phyloP scores from a whole-genome alignment of 139 green algal species.

The Closterium sp. region DNA sequence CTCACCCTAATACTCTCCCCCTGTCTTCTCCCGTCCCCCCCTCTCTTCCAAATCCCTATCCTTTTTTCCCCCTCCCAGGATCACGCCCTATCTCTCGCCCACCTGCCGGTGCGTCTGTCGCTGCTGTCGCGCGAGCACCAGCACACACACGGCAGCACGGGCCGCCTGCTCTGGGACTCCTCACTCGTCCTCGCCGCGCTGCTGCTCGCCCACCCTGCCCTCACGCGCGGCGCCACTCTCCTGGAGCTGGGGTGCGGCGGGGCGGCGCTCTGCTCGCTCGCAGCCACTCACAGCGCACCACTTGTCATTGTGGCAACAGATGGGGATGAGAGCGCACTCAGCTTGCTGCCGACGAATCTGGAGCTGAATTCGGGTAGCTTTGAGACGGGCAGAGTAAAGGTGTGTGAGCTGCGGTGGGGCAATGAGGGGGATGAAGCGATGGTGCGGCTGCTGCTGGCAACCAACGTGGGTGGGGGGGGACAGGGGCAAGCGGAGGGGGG shows the following conservation, averaged over 20 bases:
- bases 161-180: slow-evolving; percentile 45
- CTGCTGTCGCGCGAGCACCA: slow-evolving; percentile 11
- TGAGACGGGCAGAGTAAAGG: slow-evolving; percentile 13
- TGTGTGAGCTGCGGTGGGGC: slow-evolving; percentile 28
- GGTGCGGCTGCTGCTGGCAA: not conserved
- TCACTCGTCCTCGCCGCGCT: slow-evolving; percentile 12
- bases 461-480: not conserved
- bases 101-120: not conserved
- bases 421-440: slow-evolving; percentile 15
- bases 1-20: not conserved
- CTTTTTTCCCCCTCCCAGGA: too few relatives aligned
- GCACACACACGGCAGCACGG: slow-evolving; percentile 37
- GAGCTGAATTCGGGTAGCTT: slow-evolving; percentile 25
- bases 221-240: not conserved
- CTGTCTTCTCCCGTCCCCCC: not conserved
- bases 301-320: slow-evolving; percentile 35
- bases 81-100: not conserved
- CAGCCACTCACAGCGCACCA: slow-evolving; percentile 8
- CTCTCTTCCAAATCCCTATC: not conserved
- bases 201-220: slow-evolving; percentile 5
- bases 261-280: slow-evolving; percentile 20
- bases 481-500: not conserved
- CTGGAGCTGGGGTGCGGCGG: slow-evolving; percentile 40
- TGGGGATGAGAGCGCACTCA: slow-evolving; percentile 8
- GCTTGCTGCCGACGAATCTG: slow-evolving; percentile 31